Evolutionary conservation across 2,329 filamentous ascomycete genomes (phyloP).

Genomic region (Cercospora janseana): DNA sequence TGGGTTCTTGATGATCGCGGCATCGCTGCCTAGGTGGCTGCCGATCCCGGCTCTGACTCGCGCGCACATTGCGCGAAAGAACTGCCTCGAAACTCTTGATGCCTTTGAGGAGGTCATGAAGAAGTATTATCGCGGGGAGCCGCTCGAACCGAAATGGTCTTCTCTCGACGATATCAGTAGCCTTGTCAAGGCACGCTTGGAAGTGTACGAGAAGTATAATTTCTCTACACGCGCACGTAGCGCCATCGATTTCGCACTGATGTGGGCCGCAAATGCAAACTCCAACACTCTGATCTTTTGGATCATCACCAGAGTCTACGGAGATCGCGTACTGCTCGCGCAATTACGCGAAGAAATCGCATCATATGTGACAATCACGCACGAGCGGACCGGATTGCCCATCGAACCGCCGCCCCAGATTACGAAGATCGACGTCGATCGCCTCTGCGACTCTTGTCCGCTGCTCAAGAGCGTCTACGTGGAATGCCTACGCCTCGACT

Average conservation of each 20-base stretch:
- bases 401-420: conserved; percentile 37
- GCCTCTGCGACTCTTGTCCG: conserved; percentile 36
- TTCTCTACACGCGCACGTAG: conserved; percentile 36
- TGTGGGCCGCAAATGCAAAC: conserved; percentile 58
- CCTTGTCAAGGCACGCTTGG: conserved; percentile 35
- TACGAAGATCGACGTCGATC: conserved; percentile 37
- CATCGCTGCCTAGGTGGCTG: conserved; percentile 56
- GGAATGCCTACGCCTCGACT: conserved; percentile 39
- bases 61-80: conserved; percentile 44
- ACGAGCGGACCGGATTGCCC: conserved; percentile 35
- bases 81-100: conserved; percentile 29
- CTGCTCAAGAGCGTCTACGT: conserved; percentile 42
- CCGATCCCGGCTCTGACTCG: conserved; percentile 53
- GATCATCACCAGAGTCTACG: conserved; percentile 40
- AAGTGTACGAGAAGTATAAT: conserved; percentile 35
- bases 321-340: conserved; percentile 33
- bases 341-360: conserved; percentile 39
- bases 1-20: conserved; percentile 54
- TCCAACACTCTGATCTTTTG: conserved; percentile 48
- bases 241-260: conserved; percentile 47
- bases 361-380: conserved; percentile 33
- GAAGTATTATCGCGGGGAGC: conserved; percentile 31
- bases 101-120: conserved; percentile 37
- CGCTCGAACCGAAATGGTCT: conserved; percentile 37
- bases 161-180: conserved; percentile 38